These are phyloP conservation scores for Bombardia bombarda DNA, from an alignment of 495 filamentous ascomycete species.

Conservation along the genomic window DNA sequence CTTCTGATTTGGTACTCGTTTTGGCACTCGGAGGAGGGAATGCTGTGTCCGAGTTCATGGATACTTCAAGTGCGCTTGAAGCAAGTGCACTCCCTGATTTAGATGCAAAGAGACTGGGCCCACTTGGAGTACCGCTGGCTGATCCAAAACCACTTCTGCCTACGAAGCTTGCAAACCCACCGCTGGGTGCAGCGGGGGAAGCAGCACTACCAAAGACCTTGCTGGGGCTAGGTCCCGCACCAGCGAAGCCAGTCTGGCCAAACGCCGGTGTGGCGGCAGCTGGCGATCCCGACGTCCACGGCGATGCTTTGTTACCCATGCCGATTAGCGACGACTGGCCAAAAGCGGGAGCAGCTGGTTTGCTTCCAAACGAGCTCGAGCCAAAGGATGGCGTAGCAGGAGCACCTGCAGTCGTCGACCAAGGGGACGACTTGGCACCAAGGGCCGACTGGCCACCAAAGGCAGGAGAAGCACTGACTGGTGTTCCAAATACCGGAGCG, in stretches of 20 bases:
- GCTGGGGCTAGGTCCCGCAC: conserved; percentile 6
- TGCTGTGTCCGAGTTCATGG: conserved; percentile 33
- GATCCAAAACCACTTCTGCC: conserved; percentile 49
- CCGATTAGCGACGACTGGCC: conserved; percentile 35
- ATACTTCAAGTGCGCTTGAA: conserved; percentile 24
- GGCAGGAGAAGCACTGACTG: conserved; percentile 6
- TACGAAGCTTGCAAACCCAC: conserved; percentile 55
- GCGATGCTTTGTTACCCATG: conserved; percentile 27
- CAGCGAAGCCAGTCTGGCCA: conserved; percentile 30
- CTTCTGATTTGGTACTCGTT: conserved; percentile 23
- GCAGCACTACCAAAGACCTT: conserved; percentile 29
- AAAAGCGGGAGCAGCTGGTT: conserved; percentile 36
- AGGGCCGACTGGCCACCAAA: conserved; percentile 33
- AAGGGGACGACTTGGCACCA: conserved; percentile 34
- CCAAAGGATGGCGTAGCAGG: conserved; percentile 30
- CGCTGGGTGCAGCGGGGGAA: conserved; percentile 16
- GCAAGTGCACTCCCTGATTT: conserved; percentile 33
- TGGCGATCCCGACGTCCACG: conserved; percentile 31
- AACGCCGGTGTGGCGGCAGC: conserved; percentile 25
- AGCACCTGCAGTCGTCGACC: conserved; percentile 21
- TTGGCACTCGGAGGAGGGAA: conserved; percentile 30
- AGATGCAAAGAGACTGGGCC: conserved; percentile 43
- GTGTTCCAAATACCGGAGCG: conserved; percentile 21
- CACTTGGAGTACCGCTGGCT: conserved; percentile 27
- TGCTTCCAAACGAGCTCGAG: conserved; percentile 28